These are phyloP conservation scores for Logfia minima DNA, from an alignment of 129 eudicot species.

Conservation along the genomic window DNA sequence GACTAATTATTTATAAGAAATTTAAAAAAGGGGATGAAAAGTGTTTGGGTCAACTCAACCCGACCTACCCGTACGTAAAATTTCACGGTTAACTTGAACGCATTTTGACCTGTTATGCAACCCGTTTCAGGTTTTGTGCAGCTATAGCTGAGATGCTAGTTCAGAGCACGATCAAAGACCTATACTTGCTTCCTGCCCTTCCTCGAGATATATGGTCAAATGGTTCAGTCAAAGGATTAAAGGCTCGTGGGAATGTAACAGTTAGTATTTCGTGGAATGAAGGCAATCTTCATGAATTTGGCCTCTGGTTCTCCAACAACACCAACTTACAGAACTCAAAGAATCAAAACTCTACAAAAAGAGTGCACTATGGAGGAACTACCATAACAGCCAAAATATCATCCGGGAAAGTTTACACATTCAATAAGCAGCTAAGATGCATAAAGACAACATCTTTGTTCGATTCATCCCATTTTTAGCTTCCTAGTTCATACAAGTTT, in stretches of 20 bases:
- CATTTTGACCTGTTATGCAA: not conserved
- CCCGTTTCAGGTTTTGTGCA: constrained; percentile 56
- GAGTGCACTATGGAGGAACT: constrained; percentile 61
- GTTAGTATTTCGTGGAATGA: constrained; percentile 71
- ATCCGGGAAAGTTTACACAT: constrained; percentile 66
- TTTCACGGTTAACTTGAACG: not conserved
- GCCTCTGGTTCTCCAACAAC: constrained; percentile 50
- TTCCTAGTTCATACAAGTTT: constrained; percentile 12
- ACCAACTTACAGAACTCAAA: constrained; percentile 19
- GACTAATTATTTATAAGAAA: not conserved
- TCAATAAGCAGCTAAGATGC: constrained; percentile 51
- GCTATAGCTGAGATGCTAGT: constrained; percentile 93
- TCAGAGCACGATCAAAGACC: constrained; percentile 71
- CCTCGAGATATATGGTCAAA: constrained; percentile 81
- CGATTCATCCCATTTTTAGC: constrained; percentile 21
- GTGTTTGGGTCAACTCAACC: not conserved
- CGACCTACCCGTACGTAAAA: not conserved
- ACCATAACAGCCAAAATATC: constrained; percentile 42
- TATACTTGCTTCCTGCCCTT: constrained; percentile 86
- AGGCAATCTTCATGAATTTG: constrained; percentile 75
- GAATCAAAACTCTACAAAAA: constrained; percentile 31
- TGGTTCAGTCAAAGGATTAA: constrained; percentile 79
- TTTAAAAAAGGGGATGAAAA: not conserved
- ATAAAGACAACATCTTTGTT: constrained; percentile 39
- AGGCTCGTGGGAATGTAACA: constrained; percentile 79